Base-by-base conservation (phyloP, 208 protist genomes). In the Blastocrithidia nonstop region DNA sequence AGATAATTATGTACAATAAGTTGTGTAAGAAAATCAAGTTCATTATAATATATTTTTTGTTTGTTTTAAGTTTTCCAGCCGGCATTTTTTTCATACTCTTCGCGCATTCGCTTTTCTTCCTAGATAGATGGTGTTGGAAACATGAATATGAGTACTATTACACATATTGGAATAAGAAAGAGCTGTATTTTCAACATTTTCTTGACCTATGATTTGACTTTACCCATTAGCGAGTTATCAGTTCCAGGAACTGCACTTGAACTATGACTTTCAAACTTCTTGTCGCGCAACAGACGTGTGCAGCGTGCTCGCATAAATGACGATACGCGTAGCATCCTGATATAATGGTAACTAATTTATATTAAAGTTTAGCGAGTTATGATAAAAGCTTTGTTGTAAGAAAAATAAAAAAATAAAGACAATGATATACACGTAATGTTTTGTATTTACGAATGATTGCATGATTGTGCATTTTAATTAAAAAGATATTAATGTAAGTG, bases 101-200 rank as follows among this genome's bases (percentile, higher is more conserved):
- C 45, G 2, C 75, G 69, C 55, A 87, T 68, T 5, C 59, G 52
- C 41, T 66, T 63, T 46, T 90, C 80, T 22, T 90, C 70, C 29
- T 75, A 72, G 9, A 49, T 46, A 1, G 69, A 65, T 4, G 76
- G 75, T 4, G 62, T 66, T 2, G 81, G 81, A 31, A 74, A 90
- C 39, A 81, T 66, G 33, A 66, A 81, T 22, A 90, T 50, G 33
- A 83, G 50, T 1, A 69, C 42, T 6, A 71, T 33, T 6, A 77
- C 42, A 35, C 59, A 61, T 20, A 90, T 57, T 6, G 76, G 75
- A 15, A 90, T 65, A 8, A 90, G 51, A 9, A 84, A 32, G 17
- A 90, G 66, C 46, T 90, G 75, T 47, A 90, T 82, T 33, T 73
- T 71, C 0, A 90, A 45, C 60, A 86, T 67, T 35, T 90, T 90